Percentiles rank a stretch among this genome's conserved stretches.
These are phyloP conservation scores for Yamadazyma atmosphaerica DNA, from an alignment of 1,139 yeast species.

Conservation along the genomic window DNA sequence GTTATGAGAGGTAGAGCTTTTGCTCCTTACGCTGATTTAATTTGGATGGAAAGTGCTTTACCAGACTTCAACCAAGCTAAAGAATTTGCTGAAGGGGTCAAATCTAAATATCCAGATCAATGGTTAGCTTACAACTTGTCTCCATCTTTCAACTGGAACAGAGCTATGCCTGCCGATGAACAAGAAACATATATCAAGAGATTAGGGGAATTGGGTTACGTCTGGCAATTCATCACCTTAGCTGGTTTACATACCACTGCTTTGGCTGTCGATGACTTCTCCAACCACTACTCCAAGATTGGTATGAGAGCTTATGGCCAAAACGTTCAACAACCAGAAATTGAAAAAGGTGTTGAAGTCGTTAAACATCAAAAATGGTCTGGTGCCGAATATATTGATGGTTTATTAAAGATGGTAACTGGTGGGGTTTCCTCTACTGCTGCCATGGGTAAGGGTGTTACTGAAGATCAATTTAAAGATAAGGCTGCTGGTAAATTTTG, in stretches of 20 bases:
- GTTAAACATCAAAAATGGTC: constrained; percentile 99
- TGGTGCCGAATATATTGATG: constrained; percentile 96
- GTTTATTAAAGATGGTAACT: constrained; percentile 82
- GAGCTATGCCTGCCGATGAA: constrained; percentile 84
- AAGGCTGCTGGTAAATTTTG: constrained; percentile 17
- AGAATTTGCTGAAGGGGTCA: constrained; percentile 92
- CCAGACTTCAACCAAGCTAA: constrained; percentile 94
- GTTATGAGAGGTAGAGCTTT: constrained; percentile 95
- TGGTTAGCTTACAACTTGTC: constrained; percentile 97
- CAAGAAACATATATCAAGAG: constrained; percentile 90
- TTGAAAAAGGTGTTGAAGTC: constrained; percentile 87
- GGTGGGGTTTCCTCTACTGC: constrained; percentile 97
- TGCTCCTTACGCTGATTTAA: constrained; percentile 93
- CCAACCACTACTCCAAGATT: constrained; percentile 71
- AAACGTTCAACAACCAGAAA: constrained; percentile 83
- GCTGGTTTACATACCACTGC: constrained; percentile 98
- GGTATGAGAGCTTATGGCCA: constrained; percentile 98
- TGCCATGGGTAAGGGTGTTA: constrained; percentile 98
- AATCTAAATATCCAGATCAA: constrained; percentile 77
- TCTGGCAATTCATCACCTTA: constrained; percentile 97
- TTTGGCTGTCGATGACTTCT: constrained; percentile 82
- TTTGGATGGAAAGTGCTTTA: constrained; percentile 98
- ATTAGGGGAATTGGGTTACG: constrained; percentile 86
- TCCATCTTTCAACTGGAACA: constrained; percentile 97
- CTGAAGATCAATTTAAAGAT: constrained; percentile 89